phyloP scores from a whole-genome alignment of 495 filamentous ascomycete species.

The Talaromyces thailandensis region DNA sequence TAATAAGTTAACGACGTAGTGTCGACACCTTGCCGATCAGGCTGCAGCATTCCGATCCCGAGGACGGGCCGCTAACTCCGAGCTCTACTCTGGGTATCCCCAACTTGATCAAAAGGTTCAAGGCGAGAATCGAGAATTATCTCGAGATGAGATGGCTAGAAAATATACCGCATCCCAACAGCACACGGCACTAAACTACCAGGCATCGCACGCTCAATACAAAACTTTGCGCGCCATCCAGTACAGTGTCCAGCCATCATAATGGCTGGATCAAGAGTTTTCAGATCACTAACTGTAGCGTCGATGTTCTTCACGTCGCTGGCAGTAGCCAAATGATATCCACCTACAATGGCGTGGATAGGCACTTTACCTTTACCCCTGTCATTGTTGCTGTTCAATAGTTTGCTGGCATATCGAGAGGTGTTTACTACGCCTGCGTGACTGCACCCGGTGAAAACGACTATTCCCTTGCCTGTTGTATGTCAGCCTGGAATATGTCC shows the following conservation, averaged over 20 bases:
- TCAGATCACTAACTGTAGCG: conserved; percentile 41
- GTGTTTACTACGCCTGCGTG: conserved; percentile 54
- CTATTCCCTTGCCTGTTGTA: conserved; percentile 41
- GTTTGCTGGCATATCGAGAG: conserved; percentile 36
- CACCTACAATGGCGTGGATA: conserved; percentile 50
- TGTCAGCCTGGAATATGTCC: neutral
- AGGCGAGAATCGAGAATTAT: neutral
- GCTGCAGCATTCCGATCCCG: neutral
- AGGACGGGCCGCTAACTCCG: neutral
- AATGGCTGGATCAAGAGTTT: conserved; percentile 42
- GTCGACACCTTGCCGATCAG: neutral
- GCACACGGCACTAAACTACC: conserved; percentile 48
- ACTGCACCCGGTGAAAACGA: conserved; percentile 55
- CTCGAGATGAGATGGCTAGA: conserved; percentile 10
- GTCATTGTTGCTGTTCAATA: conserved; percentile 13
- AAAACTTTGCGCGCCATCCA: conserved; percentile 53
- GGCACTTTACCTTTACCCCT: conserved; percentile 17
- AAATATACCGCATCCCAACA: conserved; percentile 43
- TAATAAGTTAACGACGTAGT: neutral
- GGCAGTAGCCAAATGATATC: conserved; percentile 47
- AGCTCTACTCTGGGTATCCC: neutral
- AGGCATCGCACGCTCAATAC: conserved; percentile 47
- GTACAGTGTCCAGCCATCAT: conserved; percentile 53
- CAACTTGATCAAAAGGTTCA: neutral
- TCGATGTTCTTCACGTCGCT: conserved; percentile 33